Percentiles rank a stretch among this genome's conserved stretches.
Evolutionary conservation across 257 asterid species (phyloP).

Genomic region (Cruciata laevipes): DNA sequence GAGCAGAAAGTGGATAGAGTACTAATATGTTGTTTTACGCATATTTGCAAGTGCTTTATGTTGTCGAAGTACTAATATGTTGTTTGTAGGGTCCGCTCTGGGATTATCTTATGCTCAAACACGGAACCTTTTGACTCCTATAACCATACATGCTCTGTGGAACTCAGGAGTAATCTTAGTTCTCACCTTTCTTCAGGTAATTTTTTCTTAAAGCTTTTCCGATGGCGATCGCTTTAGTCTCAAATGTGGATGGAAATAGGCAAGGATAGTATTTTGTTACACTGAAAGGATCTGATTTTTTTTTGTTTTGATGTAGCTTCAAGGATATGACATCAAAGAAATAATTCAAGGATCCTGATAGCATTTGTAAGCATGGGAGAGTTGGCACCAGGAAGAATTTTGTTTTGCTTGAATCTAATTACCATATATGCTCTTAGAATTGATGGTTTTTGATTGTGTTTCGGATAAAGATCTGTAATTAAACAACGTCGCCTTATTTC

Average conservation of each 20-base stretch:
- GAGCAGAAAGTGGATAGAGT: background rate
- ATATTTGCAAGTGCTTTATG: too few relatives aligned
- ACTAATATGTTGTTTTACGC: constrained; percentile 6
- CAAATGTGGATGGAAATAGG: background rate
- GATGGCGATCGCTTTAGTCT: background rate
- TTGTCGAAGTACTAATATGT: constrained; percentile 5
- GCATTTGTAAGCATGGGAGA: background rate
- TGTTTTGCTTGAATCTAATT: background rate
- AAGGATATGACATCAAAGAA: constrained; percentile 89
- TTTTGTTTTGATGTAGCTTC: constrained; percentile 41
- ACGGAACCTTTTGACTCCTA: constrained; percentile 84
- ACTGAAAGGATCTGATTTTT: background rate
- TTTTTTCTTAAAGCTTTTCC: background rate
- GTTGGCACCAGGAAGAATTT: background rate
- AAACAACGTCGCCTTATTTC: too few relatives aligned
- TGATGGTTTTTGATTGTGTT: too few relatives aligned
- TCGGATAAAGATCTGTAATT: too few relatives aligned
- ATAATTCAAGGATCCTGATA: constrained; percentile 55
- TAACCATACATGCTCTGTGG: constrained; percentile 83
- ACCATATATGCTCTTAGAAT: background rate
- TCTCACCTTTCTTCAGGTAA: constrained; percentile 90
- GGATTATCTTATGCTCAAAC: constrained; percentile 94
- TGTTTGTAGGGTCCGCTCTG: constrained; percentile 54
- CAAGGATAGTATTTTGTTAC: background rate
- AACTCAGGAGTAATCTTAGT: constrained; percentile 87